A percentile compares a stretch with the other conserved stretches of the same genome.
These are phyloP conservation scores for Talaromyces rugulosus DNA, from an alignment of 2,329 filamentous ascomycete genomes.

Conservation along the genomic window DNA sequence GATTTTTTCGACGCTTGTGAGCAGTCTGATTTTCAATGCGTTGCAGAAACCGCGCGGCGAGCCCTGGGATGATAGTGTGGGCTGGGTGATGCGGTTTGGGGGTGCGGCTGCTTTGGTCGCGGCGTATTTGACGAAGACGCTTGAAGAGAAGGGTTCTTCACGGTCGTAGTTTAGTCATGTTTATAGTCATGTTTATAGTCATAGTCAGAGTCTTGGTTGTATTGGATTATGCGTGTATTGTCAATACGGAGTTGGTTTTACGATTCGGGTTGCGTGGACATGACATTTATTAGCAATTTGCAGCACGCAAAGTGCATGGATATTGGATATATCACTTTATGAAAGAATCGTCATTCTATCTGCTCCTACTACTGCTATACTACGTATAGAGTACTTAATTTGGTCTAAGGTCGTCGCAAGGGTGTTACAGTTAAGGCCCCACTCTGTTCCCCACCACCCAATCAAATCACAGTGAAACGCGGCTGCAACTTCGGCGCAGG, in stretches of 20 bases:
- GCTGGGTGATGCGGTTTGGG: constrained; percentile 79
- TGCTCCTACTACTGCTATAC: too few relatives aligned
- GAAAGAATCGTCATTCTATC: neutral
- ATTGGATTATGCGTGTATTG: neutral
- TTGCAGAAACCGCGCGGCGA: constrained; percentile 83
- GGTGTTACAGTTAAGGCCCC: neutral
- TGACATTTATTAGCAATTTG: neutral
- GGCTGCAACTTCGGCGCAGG: neutral
- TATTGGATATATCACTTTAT: neutral
- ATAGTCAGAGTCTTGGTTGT: neutral
- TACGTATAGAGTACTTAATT: neutral
- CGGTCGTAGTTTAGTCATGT: neutral
- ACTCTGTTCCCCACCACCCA: neutral
- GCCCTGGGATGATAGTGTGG: constrained; percentile 81
- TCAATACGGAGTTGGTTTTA: neutral
- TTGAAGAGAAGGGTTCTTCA: constrained; percentile 54
- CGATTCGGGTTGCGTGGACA: neutral
- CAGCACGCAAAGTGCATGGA: neutral
- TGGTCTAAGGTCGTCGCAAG: neutral
- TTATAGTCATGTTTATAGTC: neutral
- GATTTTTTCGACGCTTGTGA: constrained; percentile 81
- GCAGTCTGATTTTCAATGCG: constrained; percentile 76
- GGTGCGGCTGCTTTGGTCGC: constrained; percentile 74
- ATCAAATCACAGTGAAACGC: neutral
- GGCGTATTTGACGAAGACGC: constrained; percentile 65